Base-by-base conservation (phyloP, 176 grass and related monocot species). In the Carex kokanica region DNA sequence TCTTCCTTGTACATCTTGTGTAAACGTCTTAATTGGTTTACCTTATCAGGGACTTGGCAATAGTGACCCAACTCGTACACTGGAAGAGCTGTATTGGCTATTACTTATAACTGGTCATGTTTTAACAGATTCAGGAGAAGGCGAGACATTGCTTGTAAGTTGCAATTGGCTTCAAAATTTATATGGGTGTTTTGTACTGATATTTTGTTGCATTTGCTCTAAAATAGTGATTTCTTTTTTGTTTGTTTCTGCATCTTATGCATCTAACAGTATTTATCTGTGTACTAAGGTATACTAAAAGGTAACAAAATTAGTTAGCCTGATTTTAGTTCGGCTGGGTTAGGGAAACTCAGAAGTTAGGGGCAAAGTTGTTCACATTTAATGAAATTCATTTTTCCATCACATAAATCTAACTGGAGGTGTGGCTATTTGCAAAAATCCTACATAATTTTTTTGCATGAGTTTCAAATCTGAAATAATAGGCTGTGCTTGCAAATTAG, bases 51-150 rank as follows among this genome's bases (percentile, higher is more conserved):
- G 57, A 84, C 84, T 88, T 75, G 67, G 78, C 62, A 89, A 81
- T 87, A 88, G 70, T 84, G 95, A 98, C 69, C 90, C 88, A 80
- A 98, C 95, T 77, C 89, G 83, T 87, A 95, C 89, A 64, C 84
- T 95, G 60, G 95, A 98, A 75, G 92, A 98, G 88, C 84, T 98
- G 17, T 95, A 98, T 87, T 98, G 95, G 95, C 86, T 98, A 31
- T 88, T 98, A 83, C 81, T 98, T 79, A 89, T 98, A 77, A 90
- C 95, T 45, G 94, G 92, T 70, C 95, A 98, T 85, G 95, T 98
- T 70, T 89, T 98, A 73, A 95, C 95, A 91, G 95, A 98, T 88
- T 93, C 95, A 69, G 92, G 95, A 16, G 95, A 95, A 86, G 95
- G 95, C 84, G 95, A 98, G 88, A 95, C 92, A 84, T 85, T 93